These are phyloP conservation scores for Exophiala calicioides DNA, from an alignment of 2,329 filamentous ascomycete species.

Conservation along the genomic window DNA sequence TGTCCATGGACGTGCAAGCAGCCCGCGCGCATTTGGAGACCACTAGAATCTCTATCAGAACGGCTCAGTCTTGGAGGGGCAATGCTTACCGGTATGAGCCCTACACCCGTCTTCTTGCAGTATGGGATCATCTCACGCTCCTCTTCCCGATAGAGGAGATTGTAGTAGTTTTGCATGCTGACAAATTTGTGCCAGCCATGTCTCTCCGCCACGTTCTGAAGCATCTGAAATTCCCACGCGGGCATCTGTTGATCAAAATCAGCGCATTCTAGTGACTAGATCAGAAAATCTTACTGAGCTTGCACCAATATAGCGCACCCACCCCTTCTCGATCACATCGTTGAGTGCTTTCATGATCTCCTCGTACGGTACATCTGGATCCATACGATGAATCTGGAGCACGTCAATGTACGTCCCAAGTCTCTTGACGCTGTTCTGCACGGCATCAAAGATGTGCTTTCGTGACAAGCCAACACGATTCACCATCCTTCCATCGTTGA, in stretches of 20 bases:
- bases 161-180: constrained; percentile 55
- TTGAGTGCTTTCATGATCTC: constrained; percentile 52
- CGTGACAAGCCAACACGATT: constrained; percentile 51
- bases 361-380: constrained; percentile 45
- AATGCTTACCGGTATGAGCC: constrained; percentile 49
- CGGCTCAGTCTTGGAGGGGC: no score
- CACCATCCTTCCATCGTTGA: constrained; percentile 42
- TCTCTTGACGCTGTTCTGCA: constrained; percentile 51
- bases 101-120: constrained; percentile 52
- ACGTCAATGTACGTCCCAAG: constrained; percentile 53
- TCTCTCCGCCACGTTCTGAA: constrained; percentile 51
- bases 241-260: not conserved
- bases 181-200: constrained; percentile 53
- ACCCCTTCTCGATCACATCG: constrained; percentile 47
- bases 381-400: constrained; percentile 54
- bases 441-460: constrained; percentile 62
- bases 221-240: constrained; percentile 38
- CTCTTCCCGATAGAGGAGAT: constrained; percentile 58
- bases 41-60: no score
- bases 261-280: constrained; percentile 9
- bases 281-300: constrained; percentile 26
- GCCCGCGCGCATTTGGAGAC: constrained; percentile 34
- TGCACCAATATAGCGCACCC: constrained; percentile 25
- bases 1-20: constrained; percentile 40
- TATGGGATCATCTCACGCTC: constrained; percentile 58